phyloP scores from a whole-genome alignment of 2,329 filamentous ascomycete genomes.

The Elsinoe ampelina region DNA sequence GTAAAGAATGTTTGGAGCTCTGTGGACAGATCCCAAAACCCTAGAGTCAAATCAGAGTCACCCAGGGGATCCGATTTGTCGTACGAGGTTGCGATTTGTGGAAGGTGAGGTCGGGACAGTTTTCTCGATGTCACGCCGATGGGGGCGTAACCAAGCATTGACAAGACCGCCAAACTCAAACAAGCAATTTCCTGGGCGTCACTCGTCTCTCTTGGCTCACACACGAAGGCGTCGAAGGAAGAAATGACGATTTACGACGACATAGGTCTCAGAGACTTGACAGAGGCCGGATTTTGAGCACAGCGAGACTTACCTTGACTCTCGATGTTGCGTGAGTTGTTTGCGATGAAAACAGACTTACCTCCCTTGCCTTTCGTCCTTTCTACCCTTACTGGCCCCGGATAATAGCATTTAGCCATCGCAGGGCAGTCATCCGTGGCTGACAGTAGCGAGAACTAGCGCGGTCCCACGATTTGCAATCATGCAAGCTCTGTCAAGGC shows the following conservation, averaged over 20 bases:
- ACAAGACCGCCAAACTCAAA: conserved; percentile 6
- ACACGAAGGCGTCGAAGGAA: background rate
- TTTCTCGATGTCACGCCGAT: conserved; percentile 1
- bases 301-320: background rate
- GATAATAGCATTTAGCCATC: background rate
- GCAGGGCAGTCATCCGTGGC: background rate
- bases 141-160: conserved; percentile 8
- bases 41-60: background rate
- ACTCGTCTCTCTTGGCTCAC: conserved; percentile 6
- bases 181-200: conserved; percentile 5
- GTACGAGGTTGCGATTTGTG: background rate
- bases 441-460: conserved; percentile 6
- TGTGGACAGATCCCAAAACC: background rate
- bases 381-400: background rate
- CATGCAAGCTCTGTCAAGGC: conserved; percentile 1
- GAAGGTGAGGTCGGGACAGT: background rate
- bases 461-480: conserved; percentile 3
- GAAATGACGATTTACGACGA: conserved; percentile 1
- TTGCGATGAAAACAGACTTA: background rate
- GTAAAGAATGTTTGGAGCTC: background rate
- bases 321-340: background rate
- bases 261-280: background rate
- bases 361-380: background rate
- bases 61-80: background rate
- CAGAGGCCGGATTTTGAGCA: background rate